Percentiles rank a stretch among this genome's conserved stretches.
phyloP scores from a whole-genome alignment of 495 filamentous ascomycete species.

The Aspergillus conjunctus region DNA sequence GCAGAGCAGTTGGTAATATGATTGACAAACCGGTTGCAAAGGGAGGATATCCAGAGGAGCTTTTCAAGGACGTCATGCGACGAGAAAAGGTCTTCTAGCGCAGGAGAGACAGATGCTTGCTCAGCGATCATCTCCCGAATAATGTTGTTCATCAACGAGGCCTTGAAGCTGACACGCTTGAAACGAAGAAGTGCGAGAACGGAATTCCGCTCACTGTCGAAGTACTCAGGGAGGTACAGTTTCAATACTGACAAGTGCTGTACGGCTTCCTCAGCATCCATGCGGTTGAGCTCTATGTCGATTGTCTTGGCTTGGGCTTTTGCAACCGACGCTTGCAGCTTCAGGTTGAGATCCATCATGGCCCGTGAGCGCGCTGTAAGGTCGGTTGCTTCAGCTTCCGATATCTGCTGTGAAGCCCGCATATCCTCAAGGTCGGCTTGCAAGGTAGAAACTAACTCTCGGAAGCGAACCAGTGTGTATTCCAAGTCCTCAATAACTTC shows the following conservation, averaged over 20 bases:
- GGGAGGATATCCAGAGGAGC: constrained; percentile 76
- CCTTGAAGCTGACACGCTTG: constrained; percentile 87
- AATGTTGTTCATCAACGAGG: constrained; percentile 73
- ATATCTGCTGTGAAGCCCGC: constrained; percentile 84
- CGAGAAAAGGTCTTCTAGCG: constrained; percentile 73
- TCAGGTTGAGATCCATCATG: constrained; percentile 95
- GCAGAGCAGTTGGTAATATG: constrained; percentile 73
- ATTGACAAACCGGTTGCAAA: constrained; percentile 82
- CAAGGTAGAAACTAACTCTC: constrained; percentile 81
- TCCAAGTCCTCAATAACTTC: constrained; percentile 82
- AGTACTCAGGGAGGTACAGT: constrained; percentile 88
- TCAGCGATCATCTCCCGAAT: constrained; percentile 73
- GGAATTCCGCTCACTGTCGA: constrained; percentile 75
- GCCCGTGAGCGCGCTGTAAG: constrained; percentile 80
- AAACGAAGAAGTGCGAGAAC: constrained; percentile 83
- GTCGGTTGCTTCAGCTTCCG: constrained; percentile 88
- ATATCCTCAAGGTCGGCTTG: constrained; percentile 90
- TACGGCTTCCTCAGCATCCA: constrained; percentile 86
- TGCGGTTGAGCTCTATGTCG: constrained; percentile 81
- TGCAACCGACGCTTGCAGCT: constrained; percentile 81
- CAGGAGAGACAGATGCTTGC: constrained; percentile 54
- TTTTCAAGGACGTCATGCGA: constrained; percentile 82
- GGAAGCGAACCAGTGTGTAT: constrained; percentile 83
- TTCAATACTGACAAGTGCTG: constrained; percentile 87
- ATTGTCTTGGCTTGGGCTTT: constrained; percentile 94